A percentile compares a stretch with the other conserved stretches of the same genome.
Evolutionary conservation across 2,329 filamentous ascomycete species (phyloP).

Genomic region (Diaporthe vaccinii): DNA sequence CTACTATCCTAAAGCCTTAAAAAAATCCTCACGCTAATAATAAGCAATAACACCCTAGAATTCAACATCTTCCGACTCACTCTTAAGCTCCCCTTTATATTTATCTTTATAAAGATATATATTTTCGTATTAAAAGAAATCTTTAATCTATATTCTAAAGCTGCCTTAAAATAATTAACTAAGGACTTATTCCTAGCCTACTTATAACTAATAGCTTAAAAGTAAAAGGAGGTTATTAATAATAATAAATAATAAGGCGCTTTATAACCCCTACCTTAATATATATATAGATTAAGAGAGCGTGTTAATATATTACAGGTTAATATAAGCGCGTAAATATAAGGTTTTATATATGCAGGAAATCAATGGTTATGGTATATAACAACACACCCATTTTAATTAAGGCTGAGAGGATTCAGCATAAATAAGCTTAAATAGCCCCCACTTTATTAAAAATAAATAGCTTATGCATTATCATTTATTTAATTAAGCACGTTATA

Average conservation of each 20-base stretch:
- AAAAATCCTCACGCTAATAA: not conserved
- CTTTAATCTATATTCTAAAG: not conserved
- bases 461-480: no score
- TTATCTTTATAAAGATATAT: not conserved
- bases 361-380: no score
- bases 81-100: not conserved
- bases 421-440: no score
- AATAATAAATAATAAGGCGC: not conserved
- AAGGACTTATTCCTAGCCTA: not conserved
- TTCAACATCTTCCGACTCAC: not conserved
- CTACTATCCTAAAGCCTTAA: not conserved
- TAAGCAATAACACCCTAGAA: not conserved
- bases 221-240: not conserved
- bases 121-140: not conserved
- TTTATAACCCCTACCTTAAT: not conserved
- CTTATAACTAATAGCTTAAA: not conserved
- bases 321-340: not conserved
- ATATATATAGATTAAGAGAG: not conserved
- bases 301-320: not conserved
- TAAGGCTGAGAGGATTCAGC: no score
- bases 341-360: no score
- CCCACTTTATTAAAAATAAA: no score
- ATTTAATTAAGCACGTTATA: no score
- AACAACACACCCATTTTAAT: no score
- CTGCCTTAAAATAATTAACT: not conserved